Evolutionary conservation across 148 eudicot genomes (phyloP).

Genomic region (Rhododendron ovatum): DNA sequence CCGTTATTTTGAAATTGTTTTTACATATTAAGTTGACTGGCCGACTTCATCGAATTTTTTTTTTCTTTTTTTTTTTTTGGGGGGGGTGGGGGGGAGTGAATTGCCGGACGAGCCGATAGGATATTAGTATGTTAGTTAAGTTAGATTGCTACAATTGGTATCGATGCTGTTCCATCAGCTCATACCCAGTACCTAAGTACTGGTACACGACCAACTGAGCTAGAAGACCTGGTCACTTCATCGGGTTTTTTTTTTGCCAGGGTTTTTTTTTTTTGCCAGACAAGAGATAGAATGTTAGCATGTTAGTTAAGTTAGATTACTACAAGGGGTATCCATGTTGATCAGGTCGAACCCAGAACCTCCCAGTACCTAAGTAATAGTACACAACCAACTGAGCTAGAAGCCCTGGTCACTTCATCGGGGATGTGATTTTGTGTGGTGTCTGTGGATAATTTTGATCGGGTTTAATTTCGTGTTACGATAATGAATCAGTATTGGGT

Average conservation of each 20-base stretch:
- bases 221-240: not conserved
- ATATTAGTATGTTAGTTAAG: not conserved
- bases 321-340: too few relatives aligned
- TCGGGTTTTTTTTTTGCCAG: not conserved
- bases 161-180: not conserved
- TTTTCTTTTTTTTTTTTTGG: too few relatives aligned
- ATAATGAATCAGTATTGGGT: not conserved
- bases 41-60: not conserved
- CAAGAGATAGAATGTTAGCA: too few relatives aligned
- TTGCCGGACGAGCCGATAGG: too few relatives aligned
- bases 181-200: not conserved
- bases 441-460: not conserved
- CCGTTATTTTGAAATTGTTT: not conserved
- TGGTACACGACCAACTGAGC: not conserved
- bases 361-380: not conserved
- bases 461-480: not conserved
- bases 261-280: not conserved
- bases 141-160: not conserved
- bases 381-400: not conserved
- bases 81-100: too few relatives aligned
- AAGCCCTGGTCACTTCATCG: not conserved
- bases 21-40: not conserved
- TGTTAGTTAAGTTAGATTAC: too few relatives aligned
- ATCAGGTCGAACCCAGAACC: not conserved
- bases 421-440: not conserved